Evolutionary conservation across 257 asterid genomes (phyloP).

Genomic region (Solanum rostratum): DNA sequence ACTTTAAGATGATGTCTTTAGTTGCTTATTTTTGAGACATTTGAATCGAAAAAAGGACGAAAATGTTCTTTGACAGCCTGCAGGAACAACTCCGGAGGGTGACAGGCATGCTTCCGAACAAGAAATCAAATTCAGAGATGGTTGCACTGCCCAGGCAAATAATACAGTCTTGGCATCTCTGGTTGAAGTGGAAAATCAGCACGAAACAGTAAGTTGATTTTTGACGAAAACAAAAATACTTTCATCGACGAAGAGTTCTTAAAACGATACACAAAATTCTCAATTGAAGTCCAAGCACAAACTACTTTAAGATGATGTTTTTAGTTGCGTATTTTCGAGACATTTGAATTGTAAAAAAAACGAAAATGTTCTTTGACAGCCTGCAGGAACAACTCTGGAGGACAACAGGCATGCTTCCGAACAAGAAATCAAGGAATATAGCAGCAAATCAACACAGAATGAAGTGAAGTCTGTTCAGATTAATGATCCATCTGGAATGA

Average conservation of each 20-base stretch:
- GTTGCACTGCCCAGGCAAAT: too few relatives aligned
- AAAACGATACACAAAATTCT: too few relatives aligned
- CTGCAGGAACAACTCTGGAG: constrained; percentile 12
- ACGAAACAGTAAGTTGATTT: too few relatives aligned
- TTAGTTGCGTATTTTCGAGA: background rate
- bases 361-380: constrained; percentile 6
- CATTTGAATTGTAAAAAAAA: background rate
- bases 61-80: constrained; percentile 12
- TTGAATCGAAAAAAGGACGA: background rate
- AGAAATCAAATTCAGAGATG: background rate
- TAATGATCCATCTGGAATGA: background rate
- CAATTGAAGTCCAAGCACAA: too few relatives aligned
- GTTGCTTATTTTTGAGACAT: background rate
- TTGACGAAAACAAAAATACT: too few relatives aligned
- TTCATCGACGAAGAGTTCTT: too few relatives aligned
- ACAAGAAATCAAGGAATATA: constrained; percentile 3
- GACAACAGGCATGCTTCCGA: background rate
- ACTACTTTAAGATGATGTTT: background rate
- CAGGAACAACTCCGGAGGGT: constrained; percentile 11
- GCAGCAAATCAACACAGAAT: constrained; percentile 5
- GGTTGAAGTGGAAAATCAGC: too few relatives aligned
- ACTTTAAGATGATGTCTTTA: background rate
- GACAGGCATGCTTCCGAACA: background rate
- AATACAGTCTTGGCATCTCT: too few relatives aligned
- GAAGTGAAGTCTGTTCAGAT: background rate